phyloP scores from a whole-genome alignment of 1,284 basidiomycete species.

The Neolentinus lepideus region DNA sequence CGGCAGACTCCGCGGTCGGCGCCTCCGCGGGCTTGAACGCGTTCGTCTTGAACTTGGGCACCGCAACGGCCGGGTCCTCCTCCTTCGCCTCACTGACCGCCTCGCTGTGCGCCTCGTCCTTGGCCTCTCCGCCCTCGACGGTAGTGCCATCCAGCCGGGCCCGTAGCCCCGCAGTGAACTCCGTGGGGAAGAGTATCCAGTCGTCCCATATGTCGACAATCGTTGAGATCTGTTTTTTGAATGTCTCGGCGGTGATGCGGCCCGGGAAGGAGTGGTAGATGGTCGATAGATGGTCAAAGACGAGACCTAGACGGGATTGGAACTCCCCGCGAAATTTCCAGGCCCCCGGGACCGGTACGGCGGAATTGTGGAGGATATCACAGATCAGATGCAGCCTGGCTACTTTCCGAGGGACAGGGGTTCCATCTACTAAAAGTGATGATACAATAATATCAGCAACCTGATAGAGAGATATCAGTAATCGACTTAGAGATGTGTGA shows the following conservation, averaged over 20 bases:
- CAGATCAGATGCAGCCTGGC: constrained; percentile 93
- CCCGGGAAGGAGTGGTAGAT: constrained; percentile 92
- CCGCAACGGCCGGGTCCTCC: constrained; percentile 26
- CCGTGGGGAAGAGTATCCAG: constrained; percentile 89
- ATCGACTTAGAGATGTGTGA: constrained; percentile 2
- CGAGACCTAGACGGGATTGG: constrained; percentile 77
- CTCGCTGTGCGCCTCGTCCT: constrained; percentile 23
- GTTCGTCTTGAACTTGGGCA: constrained; percentile 72
- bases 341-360: constrained; percentile 78
- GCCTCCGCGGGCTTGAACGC: constrained; percentile 66
- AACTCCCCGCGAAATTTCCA: constrained; percentile 95
- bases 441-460: constrained; percentile 82
- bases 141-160: constrained; percentile 62
- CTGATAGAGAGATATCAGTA: constrained; percentile 29
- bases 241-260: constrained; percentile 87
- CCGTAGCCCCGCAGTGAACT: constrained; percentile 70
- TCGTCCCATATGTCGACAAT: constrained; percentile 94
- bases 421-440: constrained; percentile 78
- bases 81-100: constrained; percentile 17
- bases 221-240: constrained; percentile 82
- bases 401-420: constrained; percentile 93
- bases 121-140: constrained; percentile 22
- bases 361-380: constrained; percentile 96
- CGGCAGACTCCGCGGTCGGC: constrained; percentile 18
- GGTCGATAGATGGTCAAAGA: constrained; percentile 90